phyloP scores from a whole-genome alignment of 1,284 basidiomycete genomes.

The Marasmius fiardii region DNA sequence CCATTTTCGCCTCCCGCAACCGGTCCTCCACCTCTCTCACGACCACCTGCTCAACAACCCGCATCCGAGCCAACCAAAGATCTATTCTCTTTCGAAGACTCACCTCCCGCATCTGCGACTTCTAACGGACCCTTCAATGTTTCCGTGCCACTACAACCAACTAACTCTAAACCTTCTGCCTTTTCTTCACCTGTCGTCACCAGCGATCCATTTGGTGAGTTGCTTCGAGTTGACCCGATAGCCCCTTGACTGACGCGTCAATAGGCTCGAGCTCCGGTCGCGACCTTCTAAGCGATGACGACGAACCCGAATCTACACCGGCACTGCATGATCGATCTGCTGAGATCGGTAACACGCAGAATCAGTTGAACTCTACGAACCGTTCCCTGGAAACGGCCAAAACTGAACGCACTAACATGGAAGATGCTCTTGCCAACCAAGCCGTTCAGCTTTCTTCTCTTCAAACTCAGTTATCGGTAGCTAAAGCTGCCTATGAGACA shows the following conservation, averaged over 20 bases:
- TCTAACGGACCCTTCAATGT: slow-evolving; percentile 16
- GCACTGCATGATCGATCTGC: slow-evolving; percentile 67
- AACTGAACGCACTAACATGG: slow-evolving; percentile 54
- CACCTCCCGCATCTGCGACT: slow-evolving; percentile 48
- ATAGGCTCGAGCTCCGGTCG: slow-evolving; percentile 25
- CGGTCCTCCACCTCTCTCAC: slow-evolving; percentile 21
- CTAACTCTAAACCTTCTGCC: slow-evolving; percentile 15
- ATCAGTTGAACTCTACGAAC: slow-evolving; percentile 81
- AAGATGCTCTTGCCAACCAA: slow-evolving; percentile 58
- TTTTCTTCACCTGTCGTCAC: slow-evolving; percentile 20
- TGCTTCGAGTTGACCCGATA: slow-evolving; percentile 19
- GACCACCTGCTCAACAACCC: slow-evolving; percentile 26
- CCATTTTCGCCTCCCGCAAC: slow-evolving; percentile 33
- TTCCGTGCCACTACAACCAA: slow-evolving; percentile 15
- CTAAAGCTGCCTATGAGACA: slow-evolving; percentile 80
- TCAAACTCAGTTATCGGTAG: slow-evolving; percentile 72
- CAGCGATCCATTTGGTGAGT: slow-evolving; percentile 37
- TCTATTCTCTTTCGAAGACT: slow-evolving; percentile 60
- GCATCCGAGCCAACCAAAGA: slow-evolving; percentile 33
- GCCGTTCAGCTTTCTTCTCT: slow-evolving; percentile 69
- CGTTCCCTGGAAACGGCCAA: slow-evolving; percentile 62
- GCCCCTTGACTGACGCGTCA: slow-evolving; percentile 12
- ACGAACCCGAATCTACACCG: slow-evolving; percentile 47
- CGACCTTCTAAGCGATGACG: slow-evolving; percentile 74
- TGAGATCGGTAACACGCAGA: slow-evolving; percentile 84